Evolutionary conservation across 2,329 filamentous ascomycete genomes (phyloP).

Genomic region (Phyllosticta capitalensis): DNA sequence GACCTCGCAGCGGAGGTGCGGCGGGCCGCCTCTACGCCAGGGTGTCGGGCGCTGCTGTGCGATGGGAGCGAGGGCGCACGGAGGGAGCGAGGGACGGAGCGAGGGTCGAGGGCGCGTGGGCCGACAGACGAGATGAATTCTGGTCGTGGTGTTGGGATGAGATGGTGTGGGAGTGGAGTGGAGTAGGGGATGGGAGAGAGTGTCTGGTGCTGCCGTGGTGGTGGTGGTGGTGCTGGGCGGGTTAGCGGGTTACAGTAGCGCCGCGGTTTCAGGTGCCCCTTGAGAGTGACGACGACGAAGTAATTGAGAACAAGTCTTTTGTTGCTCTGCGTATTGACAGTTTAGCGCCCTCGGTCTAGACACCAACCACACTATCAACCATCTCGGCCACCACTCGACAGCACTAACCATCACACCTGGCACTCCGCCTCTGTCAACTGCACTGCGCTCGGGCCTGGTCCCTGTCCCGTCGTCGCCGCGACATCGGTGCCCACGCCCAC

Average conservation of each 20-base stretch:
- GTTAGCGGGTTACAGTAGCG: conserved; percentile 8
- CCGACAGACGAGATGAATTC: not conserved
- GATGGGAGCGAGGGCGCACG: conserved; percentile 1
- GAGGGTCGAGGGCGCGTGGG: not conserved
- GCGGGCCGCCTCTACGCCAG: conserved; percentile 11
- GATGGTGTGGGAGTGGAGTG: conserved; percentile 1
- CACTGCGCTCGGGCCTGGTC: too few species aligned
- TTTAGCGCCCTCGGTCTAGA: too few species aligned
- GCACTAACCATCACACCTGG: too few species aligned
- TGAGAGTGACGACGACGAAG: conserved; percentile 3
- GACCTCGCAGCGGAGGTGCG: conserved; percentile 11
- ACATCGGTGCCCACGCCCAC: not conserved
- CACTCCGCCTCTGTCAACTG: too few species aligned
- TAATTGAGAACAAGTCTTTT: too few species aligned
- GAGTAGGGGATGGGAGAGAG: conserved; percentile 8
- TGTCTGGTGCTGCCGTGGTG: conserved; percentile 4
- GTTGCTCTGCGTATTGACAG: too few species aligned
- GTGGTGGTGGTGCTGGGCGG: conserved; percentile 7
- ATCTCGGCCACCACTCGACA: too few species aligned
- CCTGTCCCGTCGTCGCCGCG: conserved; percentile 6
- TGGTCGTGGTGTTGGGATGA: conserved; percentile 4
- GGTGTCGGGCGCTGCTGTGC: conserved; percentile 1
- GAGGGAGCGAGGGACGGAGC: conserved; percentile 10
- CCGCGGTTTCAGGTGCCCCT: conserved; percentile 11
- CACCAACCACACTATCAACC: too few species aligned